phyloP scores from a whole-genome alignment of 805 yeast genomes.

The Grigorovia humatica region DNA sequence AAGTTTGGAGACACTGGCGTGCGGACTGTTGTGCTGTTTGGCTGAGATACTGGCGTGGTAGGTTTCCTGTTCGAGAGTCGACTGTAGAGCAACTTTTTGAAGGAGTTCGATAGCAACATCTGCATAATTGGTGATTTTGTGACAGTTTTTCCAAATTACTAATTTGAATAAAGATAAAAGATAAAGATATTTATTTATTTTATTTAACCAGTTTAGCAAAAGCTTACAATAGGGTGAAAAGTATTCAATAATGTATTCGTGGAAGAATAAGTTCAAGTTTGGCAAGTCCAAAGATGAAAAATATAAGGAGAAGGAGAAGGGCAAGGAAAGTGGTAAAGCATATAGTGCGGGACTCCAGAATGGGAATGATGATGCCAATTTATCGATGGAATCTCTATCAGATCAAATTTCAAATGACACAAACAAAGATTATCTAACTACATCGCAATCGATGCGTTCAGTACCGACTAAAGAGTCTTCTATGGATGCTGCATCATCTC shows the following conservation, averaged over 20 bases:
- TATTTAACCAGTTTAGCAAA: background rate
- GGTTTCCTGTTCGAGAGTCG: too few relatives aligned
- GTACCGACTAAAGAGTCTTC: conserved; percentile 20
- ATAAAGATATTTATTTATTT: background rate
- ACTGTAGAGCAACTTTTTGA: too few relatives aligned
- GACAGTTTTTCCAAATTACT: too few relatives aligned
- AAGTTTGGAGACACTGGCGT: too few relatives aligned
- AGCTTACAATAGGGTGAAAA: background rate
- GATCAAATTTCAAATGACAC: conserved; percentile 8
- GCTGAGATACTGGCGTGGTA: too few relatives aligned
- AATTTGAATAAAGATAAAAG: too few relatives aligned
- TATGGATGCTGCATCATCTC: conserved; percentile 16
- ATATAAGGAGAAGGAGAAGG: conserved; percentile 12
- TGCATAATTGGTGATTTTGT: too few relatives aligned
- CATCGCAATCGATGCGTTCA: conserved; percentile 15
- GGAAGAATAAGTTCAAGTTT: conserved; percentile 28
- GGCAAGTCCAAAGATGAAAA: conserved; percentile 28
- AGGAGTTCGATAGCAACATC: too few relatives aligned
- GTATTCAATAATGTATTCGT: conserved; percentile 20
- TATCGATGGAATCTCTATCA: background rate
- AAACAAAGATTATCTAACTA: conserved; percentile 25
- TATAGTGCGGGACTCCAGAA: conserved; percentile 3
- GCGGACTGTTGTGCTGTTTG: background rate
- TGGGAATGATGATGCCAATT: background rate
- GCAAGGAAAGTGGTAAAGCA: conserved; percentile 8